Base-by-base conservation (phyloP, 2,329 filamentous ascomycete species). In the Fusarium algeriense region DNA sequence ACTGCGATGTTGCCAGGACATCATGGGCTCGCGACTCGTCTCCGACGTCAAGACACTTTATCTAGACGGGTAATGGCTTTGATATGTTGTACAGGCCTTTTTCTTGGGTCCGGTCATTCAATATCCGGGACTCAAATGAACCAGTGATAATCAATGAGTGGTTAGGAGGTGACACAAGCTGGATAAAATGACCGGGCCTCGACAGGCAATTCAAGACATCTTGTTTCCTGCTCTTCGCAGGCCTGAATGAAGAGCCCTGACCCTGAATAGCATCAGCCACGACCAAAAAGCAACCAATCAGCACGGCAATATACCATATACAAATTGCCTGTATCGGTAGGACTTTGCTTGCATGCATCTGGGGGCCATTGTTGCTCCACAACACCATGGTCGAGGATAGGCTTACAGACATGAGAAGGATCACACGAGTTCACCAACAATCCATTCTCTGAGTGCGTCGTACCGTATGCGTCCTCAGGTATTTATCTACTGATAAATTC, bases 271-370 rank as follows among this genome's bases (percentile, higher is more conserved):
- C 50, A 44, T 57, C 66, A 58, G 62, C 50, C 66, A 67, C 70
- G 20, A 32, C 37, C 62, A 54, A 20, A 17, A 10, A 20, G 23
- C 11, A 57, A 19, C 70, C 66, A 73, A 67, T 73, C 20, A 59
- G 26, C 32, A 32, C 17, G n/a, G 9, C 43, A 37, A 30, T 37
- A 60, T n/a, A 54, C 20, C 12, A 34, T 41, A 45, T 38, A 53
- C 44, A 73, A 30, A 63, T 67, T 67, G 50, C 43, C 48, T 41
- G 34, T 28, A 64, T 64, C 35, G 32, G 28, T 37, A 52, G 38
- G 30, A 41, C 23, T 44, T 55, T 70, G 46, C 61, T 71, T 71
- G 69, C 57, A 70, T 72, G 70, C 70, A 73, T 60, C 59, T 63
- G 46, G 53, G 48, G 49, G 54, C 54, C 54, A 58, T 46, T 41